phyloP scores from a whole-genome alignment of 148 eudicot species.

The Salicornia ramosissima region DNA sequence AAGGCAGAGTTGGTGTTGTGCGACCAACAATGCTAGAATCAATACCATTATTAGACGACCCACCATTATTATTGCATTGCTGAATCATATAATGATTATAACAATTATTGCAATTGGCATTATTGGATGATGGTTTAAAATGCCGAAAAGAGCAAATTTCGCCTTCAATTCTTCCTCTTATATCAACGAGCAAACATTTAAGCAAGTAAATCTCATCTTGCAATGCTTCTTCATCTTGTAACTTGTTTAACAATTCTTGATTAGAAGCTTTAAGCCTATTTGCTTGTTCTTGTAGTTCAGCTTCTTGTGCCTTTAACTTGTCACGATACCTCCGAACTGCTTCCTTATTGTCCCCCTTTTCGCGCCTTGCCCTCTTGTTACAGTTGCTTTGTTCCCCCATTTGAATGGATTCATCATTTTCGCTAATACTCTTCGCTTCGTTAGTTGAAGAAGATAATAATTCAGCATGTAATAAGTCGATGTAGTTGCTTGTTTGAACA shows the following conservation, averaged over 20 bases:
- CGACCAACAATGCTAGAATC: too few species aligned
- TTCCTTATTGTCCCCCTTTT: conserved; percentile 66
- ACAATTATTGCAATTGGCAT: too few species aligned
- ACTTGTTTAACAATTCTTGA: conserved; percentile 53
- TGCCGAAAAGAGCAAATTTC: conserved; percentile 71
- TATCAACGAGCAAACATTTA: conserved; percentile 72
- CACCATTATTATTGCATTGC: too few species aligned
- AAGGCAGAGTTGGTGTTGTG: too few species aligned
- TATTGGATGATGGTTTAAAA: conserved; percentile 37
- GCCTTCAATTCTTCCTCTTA: conserved; percentile 76
- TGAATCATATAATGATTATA: too few species aligned
- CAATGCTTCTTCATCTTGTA: conserved; percentile 54
- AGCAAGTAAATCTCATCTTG: conserved; percentile 68
- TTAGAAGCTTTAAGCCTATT: conserved; percentile 54
- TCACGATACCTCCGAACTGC: conserved; percentile 80
- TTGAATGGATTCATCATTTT: conserved; percentile 47
- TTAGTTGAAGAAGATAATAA: conserved; percentile 31
- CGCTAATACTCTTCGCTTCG: conserved; percentile 37
- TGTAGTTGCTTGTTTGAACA: conserved; percentile 36
- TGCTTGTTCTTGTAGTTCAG: conserved; percentile 60
- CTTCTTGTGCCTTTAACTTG: conserved; percentile 62
- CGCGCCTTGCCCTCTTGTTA: conserved; percentile 39
- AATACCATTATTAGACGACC: too few species aligned
- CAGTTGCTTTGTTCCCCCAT: too few species aligned
- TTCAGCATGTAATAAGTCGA: too few species aligned